Evolutionary conservation across 169 alveolate genomes (phyloP).

Genomic region (Babesia ovata): DNA sequence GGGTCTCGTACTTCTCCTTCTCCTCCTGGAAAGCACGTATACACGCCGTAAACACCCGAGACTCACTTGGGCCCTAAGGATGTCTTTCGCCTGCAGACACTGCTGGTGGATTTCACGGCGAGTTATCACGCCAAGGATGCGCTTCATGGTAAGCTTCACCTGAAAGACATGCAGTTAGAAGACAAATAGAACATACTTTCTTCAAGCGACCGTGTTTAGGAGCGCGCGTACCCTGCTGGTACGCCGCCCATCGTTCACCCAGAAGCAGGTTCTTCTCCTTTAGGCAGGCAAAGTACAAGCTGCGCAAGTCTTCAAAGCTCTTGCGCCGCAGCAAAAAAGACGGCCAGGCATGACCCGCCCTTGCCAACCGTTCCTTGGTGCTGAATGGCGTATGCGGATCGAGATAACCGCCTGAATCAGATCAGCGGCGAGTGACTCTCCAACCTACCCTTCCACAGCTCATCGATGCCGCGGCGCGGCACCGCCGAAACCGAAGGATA

Average conservation of each 20-base stretch:
- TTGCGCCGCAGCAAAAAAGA: conserved; percentile 79
- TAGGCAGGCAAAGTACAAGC: conserved; percentile 80
- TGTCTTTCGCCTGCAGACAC: conserved; percentile 82
- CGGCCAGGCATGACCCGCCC: conserved; percentile 87
- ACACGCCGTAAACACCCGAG: background rate
- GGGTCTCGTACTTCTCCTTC: conserved; percentile 80
- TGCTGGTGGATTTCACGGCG: conserved; percentile 85
- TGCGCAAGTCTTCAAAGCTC: conserved; percentile 83
- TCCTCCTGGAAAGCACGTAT: conserved; percentile 61
- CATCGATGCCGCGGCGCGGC: conserved; percentile 80
- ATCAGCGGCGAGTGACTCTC: background rate
- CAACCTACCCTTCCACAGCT: conserved; percentile 76
- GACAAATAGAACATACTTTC: conserved; percentile 57
- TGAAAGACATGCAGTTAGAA: background rate
- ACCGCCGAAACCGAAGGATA: conserved; percentile 22
- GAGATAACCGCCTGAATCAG: conserved; percentile 71
- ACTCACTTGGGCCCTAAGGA: conserved; percentile 68
- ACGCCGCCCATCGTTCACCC: conserved; percentile 82
- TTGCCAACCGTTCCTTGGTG: conserved; percentile 71
- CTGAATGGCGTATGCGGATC: conserved; percentile 74
- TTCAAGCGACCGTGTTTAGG: conserved; percentile 82
- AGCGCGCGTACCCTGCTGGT: conserved; percentile 72
- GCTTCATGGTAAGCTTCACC: conserved; percentile 82
- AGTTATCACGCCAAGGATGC: conserved; percentile 83
- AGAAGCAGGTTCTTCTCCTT: conserved; percentile 83